A percentile compares a stretch with the other conserved stretches of the same genome.
Conservation (phyloP, 2,329 filamentous ascomycete genomes). For the Cordyceps sp. region DNA sequence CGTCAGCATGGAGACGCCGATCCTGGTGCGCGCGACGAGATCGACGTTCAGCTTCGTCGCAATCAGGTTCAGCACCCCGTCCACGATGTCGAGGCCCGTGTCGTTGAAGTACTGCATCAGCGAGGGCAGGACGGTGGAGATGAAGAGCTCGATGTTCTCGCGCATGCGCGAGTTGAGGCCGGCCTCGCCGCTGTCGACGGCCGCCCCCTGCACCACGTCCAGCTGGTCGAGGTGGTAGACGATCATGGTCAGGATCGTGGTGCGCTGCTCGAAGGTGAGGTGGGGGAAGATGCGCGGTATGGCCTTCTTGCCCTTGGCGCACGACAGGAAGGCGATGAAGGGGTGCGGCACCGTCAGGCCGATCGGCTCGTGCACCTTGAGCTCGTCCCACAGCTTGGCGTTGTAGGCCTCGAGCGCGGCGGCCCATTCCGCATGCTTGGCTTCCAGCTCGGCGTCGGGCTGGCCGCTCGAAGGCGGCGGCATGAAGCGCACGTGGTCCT, state of each 20-base stretch:
- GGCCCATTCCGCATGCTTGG: constrained; percentile 62
- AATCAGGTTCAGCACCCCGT: constrained; percentile 74
- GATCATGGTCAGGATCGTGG: constrained; percentile 91
- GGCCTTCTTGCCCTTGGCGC: constrained; percentile 89
- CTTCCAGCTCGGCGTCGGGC: constrained; percentile 47
- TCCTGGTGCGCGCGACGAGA: constrained; percentile 68
- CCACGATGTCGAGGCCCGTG: constrained; percentile 77
- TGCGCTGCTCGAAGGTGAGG: constrained; percentile 79
- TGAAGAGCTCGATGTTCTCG: constrained; percentile 87
- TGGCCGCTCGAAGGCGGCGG: constrained; percentile 42
- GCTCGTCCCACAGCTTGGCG: constrained; percentile 62
- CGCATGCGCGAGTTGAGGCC: constrained; percentile 58
- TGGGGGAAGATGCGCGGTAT: constrained; percentile 91
- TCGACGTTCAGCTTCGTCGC: constrained; percentile 72
- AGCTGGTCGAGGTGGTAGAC: constrained; percentile 83
- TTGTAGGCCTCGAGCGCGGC: constrained; percentile 48
- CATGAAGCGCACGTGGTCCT: constrained; percentile 76
- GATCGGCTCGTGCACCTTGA: constrained; percentile 90
- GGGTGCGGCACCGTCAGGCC: constrained; percentile 64
- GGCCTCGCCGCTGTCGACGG: constrained; percentile 57
- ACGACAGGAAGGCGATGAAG: constrained; percentile 90
- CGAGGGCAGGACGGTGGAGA: constrained; percentile 72
- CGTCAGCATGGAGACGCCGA: constrained; percentile 79
- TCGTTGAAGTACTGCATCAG: constrained; percentile 84
- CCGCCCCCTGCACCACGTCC: constrained; percentile 72